Conservation (phyloP, 176 grass and related monocot genomes). For the Raddia guianensis region DNA sequence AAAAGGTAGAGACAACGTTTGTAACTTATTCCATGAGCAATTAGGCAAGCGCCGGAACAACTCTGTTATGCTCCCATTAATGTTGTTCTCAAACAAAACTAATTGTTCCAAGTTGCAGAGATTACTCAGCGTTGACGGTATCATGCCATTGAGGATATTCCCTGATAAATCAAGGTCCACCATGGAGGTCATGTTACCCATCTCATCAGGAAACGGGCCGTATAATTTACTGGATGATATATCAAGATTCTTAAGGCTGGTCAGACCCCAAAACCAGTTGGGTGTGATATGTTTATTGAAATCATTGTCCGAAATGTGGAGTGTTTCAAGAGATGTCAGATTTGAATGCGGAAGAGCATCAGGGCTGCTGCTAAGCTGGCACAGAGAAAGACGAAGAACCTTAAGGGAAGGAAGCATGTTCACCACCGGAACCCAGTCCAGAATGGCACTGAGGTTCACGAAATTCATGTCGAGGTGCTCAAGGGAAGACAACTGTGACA, state of each 20-base stretch:
- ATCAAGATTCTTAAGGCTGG: not conserved
- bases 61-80: conserved; percentile 31
- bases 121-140: not conserved
- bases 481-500: too few relatives aligned
- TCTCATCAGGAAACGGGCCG: not conserved
- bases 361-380: not conserved
- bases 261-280: conserved; percentile 30
- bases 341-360: not conserved
- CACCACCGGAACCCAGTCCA: not conserved
- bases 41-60: not conserved
- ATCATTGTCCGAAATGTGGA: not conserved
- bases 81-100: accelerated
- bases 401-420: conserved; percentile 29
- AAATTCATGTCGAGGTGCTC: too few relatives aligned
- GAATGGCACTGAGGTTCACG: too few relatives aligned
- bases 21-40: not conserved
- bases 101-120: conserved; percentile 30
- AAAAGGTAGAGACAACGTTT: accelerated
- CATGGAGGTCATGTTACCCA: conserved; percentile 30
- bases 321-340: not conserved
- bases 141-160: not conserved
- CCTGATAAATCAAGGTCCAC: accelerated
- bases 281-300: not conserved
- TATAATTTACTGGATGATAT: accelerated
- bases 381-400: accelerated